A percentile compares a stretch with the other conserved stretches of the same genome.
Conservation (phyloP, 148 eudicot genomes). For the Chenopodium formosanum region DNA sequence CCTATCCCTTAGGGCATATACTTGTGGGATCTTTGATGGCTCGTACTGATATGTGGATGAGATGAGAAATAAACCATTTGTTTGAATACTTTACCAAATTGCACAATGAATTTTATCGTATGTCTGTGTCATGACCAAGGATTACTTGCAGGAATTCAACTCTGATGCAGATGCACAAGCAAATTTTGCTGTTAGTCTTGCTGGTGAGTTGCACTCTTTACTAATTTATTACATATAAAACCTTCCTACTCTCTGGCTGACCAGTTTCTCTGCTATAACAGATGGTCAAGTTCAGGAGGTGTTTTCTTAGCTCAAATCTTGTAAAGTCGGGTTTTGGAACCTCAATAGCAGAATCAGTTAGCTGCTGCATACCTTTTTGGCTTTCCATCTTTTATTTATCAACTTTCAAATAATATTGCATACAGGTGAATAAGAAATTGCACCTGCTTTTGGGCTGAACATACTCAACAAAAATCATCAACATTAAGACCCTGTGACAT, state of each 20-base stretch:
- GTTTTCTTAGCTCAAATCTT: conserved; percentile 6
- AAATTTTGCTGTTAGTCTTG: conserved; percentile 59
- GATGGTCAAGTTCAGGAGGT: conserved; percentile 64
- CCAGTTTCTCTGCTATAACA: conserved; percentile 28
- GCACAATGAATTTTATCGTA: neutral
- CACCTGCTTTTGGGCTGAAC: neutral
- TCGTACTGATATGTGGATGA: neutral
- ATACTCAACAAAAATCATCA: neutral
- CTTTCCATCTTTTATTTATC: neutral
- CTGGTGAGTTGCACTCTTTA: conserved; percentile 38
- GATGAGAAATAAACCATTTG: neutral
- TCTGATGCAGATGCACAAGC: conserved; percentile 89
- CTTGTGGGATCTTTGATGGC: neutral
- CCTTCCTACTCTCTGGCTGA: neutral
- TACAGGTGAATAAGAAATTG: neutral
- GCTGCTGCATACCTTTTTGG: neutral
- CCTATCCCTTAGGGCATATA: neutral
- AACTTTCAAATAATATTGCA: neutral
- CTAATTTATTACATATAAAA: neutral
- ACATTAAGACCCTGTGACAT: neutral
- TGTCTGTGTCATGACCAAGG: neutral
- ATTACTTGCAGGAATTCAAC: conserved; percentile 53
- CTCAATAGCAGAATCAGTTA: neutral
- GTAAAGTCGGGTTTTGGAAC: neutral
- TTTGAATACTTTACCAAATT: neutral